Evolutionary conservation across 2,329 filamentous ascomycete genomes (phyloP), one percentile per base, ranked within the genome.

Genomic region (Raffaelea deltoideospora): DNA sequence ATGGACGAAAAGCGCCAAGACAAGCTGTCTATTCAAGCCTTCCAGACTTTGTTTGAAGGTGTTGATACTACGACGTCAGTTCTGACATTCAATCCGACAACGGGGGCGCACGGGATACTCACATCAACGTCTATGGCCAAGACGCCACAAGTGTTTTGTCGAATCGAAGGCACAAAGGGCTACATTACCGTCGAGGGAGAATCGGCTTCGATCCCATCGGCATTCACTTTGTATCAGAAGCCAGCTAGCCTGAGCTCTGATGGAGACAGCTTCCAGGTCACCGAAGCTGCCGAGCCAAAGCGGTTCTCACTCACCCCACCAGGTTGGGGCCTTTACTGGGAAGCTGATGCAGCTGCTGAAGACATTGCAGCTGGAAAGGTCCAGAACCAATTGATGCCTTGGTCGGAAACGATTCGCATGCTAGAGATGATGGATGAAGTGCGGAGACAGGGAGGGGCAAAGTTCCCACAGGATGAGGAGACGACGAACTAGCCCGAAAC

Each of bases 381-480:
- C 6, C 49, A 65, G 43, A 64, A 54, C 36, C 46, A 47, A 1
- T 49, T 57, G 3, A 61, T 67, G 56, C 61, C 63, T 0, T 64
- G 58, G 58, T 46, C 51, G 0, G 63, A 67, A 48, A 67, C 63
- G 0, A 37, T 67, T 10, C 52, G 58, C 0, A 53, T 66, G 0
- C 51, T 68, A 53, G 56, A 58, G 37, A 53, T 66, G 15, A 53
- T 68, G 56, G 65, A 69, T 40, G 58, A 64, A 39, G 53, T 64
- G 9, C 48, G 64, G 27, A 45, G 43, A 9, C 53, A 56, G n/a
- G 53, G 52, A 0, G 53, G 51, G 0, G 45, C 50, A 0, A 42
- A 33, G 18, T 55, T 52, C 31, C 53, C 53, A 2, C 48, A 52
- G 20, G 51, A 56, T 22, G 30, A n/a, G n/a, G n/a, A n/a, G n/a